Evolutionary conservation across 495 filamentous ascomycete species (phyloP).

Genomic region (Aspergillus sclerotiicarbonarius): DNA sequence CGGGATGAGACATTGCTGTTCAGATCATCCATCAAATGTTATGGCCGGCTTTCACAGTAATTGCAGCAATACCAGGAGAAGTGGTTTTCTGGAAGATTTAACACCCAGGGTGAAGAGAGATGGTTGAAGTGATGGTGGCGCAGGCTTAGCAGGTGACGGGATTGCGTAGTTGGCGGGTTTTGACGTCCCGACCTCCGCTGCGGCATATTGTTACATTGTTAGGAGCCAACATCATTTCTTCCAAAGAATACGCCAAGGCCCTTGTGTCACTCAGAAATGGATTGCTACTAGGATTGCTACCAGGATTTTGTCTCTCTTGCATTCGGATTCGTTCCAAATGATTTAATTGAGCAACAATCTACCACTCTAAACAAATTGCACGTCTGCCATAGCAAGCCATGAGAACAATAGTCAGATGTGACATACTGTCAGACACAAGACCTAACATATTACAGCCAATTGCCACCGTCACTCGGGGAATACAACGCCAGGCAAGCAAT

Average conservation of each 20-base stretch:
- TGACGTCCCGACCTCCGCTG: constrained; percentile 8
- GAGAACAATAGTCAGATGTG: not conserved
- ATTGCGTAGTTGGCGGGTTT: constrained; percentile 7
- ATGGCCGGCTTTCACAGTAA: not conserved
- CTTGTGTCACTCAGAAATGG: not conserved
- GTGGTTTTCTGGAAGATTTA: not conserved
- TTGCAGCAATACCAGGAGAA: not conserved
- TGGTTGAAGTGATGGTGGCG: not conserved
- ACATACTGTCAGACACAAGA: not conserved
- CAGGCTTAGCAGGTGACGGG: not conserved
- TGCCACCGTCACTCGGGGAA: not conserved
- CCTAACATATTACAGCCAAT: not conserved
- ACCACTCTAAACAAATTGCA: not conserved
- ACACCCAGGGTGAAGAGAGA: not conserved
- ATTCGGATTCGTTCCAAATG: not conserved
- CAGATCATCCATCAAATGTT: not conserved
- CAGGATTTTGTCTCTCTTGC: not conserved
- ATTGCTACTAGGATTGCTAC: not conserved
- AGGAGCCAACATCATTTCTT: not conserved
- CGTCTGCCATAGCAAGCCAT: not conserved
- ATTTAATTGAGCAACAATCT: not conserved
- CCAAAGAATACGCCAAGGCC: not conserved
- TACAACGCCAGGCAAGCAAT: not conserved
- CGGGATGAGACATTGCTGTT: constrained; percentile 48
- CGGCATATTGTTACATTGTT: not conserved